Conservation (phyloP, 352 stramenopile species). For the Phytophthora pseudosyringae region DNA sequence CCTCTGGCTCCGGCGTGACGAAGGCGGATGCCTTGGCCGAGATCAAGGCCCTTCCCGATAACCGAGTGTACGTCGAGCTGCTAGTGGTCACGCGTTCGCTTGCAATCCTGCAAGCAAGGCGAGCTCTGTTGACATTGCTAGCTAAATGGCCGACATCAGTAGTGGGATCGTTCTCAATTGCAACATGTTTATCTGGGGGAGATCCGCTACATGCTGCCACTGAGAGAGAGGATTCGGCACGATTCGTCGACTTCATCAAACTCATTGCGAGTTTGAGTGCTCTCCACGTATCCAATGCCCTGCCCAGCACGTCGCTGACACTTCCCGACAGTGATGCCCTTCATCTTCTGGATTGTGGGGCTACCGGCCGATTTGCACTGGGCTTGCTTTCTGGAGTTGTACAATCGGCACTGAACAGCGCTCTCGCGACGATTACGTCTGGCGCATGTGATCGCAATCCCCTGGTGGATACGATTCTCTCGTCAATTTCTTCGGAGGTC, state of each 20-base stretch:
- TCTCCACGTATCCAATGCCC: conserved; percentile 42
- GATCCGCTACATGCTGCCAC: not conserved
- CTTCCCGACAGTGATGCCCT: conserved; percentile 50
- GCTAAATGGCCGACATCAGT: conserved; percentile 72
- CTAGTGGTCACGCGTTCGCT: conserved; percentile 78
- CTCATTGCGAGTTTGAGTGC: conserved; percentile 76
- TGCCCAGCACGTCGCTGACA: conserved; percentile 31
- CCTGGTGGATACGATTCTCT: conserved; percentile 62
- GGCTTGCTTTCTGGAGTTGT: conserved; percentile 56
- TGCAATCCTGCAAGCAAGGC: conserved; percentile 81
- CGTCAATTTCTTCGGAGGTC: conserved; percentile 69
- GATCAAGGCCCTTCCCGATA: conserved; percentile 81
- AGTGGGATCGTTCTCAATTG: conserved; percentile 67
- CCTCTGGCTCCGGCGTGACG: conserved; percentile 45
- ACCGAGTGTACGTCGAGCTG: conserved; percentile 79
- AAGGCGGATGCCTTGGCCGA: conserved; percentile 77
- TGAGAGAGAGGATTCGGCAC: conserved; percentile 45
- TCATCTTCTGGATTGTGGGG: conserved; percentile 64
- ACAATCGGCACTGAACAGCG: conserved; percentile 50
- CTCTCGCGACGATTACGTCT: conserved; percentile 33
- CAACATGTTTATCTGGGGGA: conserved; percentile 45
- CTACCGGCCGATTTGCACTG: conserved; percentile 61
- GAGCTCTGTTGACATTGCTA: conserved; percentile 76
- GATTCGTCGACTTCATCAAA: conserved; percentile 88
- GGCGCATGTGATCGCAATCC: conserved; percentile 33